A percentile compares a stretch with the other conserved stretches of the same genome.
phyloP scores from a whole-genome alignment of 2,329 filamentous ascomycete genomes.

The Fusarium citri region DNA sequence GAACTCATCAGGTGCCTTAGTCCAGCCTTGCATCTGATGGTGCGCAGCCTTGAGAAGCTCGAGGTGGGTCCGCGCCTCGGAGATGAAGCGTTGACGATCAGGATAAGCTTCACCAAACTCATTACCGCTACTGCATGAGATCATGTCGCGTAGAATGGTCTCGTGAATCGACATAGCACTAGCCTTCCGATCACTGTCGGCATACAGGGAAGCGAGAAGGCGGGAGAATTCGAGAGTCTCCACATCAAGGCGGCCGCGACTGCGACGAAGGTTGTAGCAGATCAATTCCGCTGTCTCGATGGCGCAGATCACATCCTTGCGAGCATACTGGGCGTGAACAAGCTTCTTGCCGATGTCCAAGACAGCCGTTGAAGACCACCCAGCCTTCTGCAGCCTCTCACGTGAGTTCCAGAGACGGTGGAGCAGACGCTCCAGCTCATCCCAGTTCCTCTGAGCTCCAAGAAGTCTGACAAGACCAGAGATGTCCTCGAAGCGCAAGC shows the following conservation, averaged over 20 bases:
- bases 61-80: slow-evolving; percentile 36
- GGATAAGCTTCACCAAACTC: slow-evolving; percentile 15
- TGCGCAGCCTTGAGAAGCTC: slow-evolving; percentile 37
- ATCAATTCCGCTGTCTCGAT: slow-evolving; percentile 43
- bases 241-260: slow-evolving; percentile 42
- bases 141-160: slow-evolving; percentile 40
- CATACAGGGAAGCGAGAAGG: slow-evolving; percentile 41
- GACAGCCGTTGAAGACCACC: slow-evolving; percentile 41
- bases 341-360: slow-evolving; percentile 43
- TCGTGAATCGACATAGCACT: slow-evolving; percentile 42
- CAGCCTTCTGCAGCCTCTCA: slow-evolving; percentile 35
- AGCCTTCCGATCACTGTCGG: slow-evolving; percentile 14
- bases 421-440: slow-evolving; percentile 55
- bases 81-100: slow-evolving; percentile 18
- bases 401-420: slow-evolving; percentile 39
- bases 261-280: slow-evolving; percentile 45
- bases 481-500: slow-evolving; percentile 58
- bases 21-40: slow-evolving; percentile 38
- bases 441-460: slow-evolving; percentile 59
- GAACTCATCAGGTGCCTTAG: slow-evolving; percentile 31
- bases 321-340: slow-evolving; percentile 37
- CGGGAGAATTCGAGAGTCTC: slow-evolving; percentile 44
- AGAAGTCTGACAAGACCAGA: slow-evolving; percentile 59
- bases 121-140: slow-evolving; percentile 25
- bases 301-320: slow-evolving; percentile 26